Evolutionary conservation across 768 basidiomycete species (phyloP).

Genomic region (Leccinum ochraceum): DNA sequence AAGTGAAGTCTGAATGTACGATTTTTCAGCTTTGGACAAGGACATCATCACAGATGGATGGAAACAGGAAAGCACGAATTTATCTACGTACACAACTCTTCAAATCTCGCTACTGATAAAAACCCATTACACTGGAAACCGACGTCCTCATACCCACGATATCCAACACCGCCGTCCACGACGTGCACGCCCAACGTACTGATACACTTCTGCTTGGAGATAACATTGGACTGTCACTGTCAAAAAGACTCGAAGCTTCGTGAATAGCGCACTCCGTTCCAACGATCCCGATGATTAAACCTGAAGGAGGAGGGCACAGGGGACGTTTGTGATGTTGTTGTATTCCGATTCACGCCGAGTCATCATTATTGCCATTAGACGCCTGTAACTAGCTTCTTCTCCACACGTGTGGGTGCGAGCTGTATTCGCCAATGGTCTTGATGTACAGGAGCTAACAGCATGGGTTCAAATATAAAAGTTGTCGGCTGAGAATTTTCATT

Average conservation of each 20-base stretch:
- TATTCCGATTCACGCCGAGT: neutral
- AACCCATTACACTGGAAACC: too few relatives aligned
- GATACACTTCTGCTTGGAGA: too few relatives aligned
- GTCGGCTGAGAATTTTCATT: neutral
- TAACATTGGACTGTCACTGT: too few relatives aligned
- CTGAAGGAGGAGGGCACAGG: too few relatives aligned
- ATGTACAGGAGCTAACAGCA: conserved; percentile 23
- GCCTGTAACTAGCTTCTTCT: neutral
- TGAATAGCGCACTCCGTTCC: too few relatives aligned
- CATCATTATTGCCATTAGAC: neutral
- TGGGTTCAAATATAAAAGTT: conserved; percentile 3
- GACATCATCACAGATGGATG: neutral
- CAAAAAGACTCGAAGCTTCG: too few relatives aligned
- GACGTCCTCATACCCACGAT: too few relatives aligned
- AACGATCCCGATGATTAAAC: too few relatives aligned
- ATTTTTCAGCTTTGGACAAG: conserved; percentile 77
- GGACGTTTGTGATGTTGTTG: neutral
- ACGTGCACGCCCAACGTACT: too few relatives aligned
- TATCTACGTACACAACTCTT: too few relatives aligned
- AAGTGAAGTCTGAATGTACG: conserved; percentile 71
- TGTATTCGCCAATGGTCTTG: conserved; percentile 10
- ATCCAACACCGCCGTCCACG: too few relatives aligned
- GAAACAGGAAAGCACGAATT: neutral
- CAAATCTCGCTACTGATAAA: too few relatives aligned
- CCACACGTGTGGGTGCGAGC: conserved; percentile 1